phyloP scores from a whole-genome alignment of 306 rosid species.

The Fagus sylvatica region DNA sequence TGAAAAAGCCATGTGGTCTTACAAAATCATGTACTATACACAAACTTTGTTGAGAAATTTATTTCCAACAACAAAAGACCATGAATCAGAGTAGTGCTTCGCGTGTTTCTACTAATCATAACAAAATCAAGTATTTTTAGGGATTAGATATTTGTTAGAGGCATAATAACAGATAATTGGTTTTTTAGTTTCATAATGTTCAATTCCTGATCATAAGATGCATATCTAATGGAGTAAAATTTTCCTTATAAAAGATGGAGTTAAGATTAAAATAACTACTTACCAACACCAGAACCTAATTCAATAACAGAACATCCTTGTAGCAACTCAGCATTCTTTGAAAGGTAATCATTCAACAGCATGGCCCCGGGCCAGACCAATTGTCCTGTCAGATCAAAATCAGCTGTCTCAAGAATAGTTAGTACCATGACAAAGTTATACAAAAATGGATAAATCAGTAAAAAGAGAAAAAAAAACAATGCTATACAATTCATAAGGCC shows the following conservation, averaged over 20 bases:
- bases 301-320: constrained; percentile 68
- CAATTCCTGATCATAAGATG: neutral
- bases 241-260: neutral
- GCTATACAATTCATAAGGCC: neutral
- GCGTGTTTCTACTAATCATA: neutral
- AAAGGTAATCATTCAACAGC: constrained; percentile 78
- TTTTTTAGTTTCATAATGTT: neutral
- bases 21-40: neutral
- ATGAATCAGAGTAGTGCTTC: neutral
- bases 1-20: neutral
- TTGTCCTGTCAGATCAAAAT: constrained; percentile 94
- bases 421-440: constrained; percentile 22
- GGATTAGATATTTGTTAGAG: neutral
- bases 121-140: neutral
- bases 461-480: neutral
- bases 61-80: constrained; percentile 12
- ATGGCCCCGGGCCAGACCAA: constrained; percentile 98
- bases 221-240: neutral
- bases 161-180: neutral
- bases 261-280: constrained; percentile 31
- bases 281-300: constrained; percentile 96
- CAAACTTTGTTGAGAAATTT: constrained; percentile 2
- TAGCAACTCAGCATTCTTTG: constrained; percentile 59
- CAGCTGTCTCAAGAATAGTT: constrained; percentile 62
- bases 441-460: constrained; percentile 13